Base-by-base conservation (phyloP, 2,329 filamentous ascomycete species). In the Fusarium udum region DNA sequence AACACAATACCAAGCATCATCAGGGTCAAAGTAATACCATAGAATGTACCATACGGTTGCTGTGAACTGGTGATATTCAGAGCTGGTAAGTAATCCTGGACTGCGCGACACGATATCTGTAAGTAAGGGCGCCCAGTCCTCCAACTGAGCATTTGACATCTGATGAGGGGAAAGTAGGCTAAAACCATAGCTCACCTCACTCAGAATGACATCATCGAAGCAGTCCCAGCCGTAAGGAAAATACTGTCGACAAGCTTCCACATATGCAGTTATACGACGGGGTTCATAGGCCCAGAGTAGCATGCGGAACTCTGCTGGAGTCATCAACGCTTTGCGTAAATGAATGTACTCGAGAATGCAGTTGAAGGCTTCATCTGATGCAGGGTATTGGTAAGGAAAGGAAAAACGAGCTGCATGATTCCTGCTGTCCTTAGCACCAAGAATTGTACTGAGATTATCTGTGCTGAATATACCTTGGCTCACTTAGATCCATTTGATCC, bases 81-180 rank as follows among this genome's bases (percentile, higher is more conserved):
- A 9, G 28, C 4, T 16, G 26, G 14, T 0, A 4, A 48, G 0
- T 4, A n/a, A 8, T 1, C 1, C 26, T 12, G 6, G 20, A 1
- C 13, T 13, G 7, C 10, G 28, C 6, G 0, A 4, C 0, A 3
- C 10, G 0, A 18, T 16, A 0, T 6, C 46, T 12, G 20, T 16
- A 0, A 49, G n/a, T 6, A 49, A n/a, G 4, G 46, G 3, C 6
- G 14, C 28, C 28, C 46, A 49, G 7, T 31, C 20, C 28, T 31
- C 45, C 14, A 48, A 8, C 14, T 3, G 26, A 22, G 10, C 1
- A 22, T 48, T 16, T n/a, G 45, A 31, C 45, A 48, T 16, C 9
- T n/a, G 26, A 12, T 0, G 0, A 12, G 6, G 0, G 14, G 9
- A 48, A 31, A 48, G 20, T 16, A 0, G 6, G 26, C 4, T 4